Base-by-base conservation (phyloP, 2,329 filamentous ascomycete genomes). In the Apiospora kogelbergensis region DNA sequence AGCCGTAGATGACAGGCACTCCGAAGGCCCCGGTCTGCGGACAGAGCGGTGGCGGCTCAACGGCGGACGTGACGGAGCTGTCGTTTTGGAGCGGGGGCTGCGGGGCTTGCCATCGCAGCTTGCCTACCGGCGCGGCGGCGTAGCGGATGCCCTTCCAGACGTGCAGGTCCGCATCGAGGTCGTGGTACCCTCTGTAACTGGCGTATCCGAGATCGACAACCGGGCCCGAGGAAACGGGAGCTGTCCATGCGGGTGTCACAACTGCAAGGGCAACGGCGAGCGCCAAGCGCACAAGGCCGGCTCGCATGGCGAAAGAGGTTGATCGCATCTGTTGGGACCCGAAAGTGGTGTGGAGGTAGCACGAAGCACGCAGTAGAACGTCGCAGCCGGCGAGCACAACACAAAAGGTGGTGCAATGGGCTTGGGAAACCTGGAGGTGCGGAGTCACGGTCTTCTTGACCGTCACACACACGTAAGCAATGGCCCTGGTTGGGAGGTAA, bases 131-230 rank as follows among this genome's bases (percentile, higher is more conserved):
- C 20, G 82, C 76, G 6, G 78, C 80, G 1, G 82, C 83, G 70
- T 81, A 85, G 41, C 82, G 77, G 65, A 85, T 81, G 15, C 83
- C 83, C 74, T 80, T 83, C 77, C 80, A 86, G 37, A 80, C 74
- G 68, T 86, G 84, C 17, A 85, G 66, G 1, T 78, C 77, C 10
- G 75, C 79, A 0, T 78, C 77, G 5, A 74, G 22, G 70, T 85
- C 79, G 53, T 80, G 76, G 42, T 75, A 77, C 10, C 84, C 85
- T 69, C 81, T 74, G 70, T 86, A 86, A 24, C 76, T 75, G 10
- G 79, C 79, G 68, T 86, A 86, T 5, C 80, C 83, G 1, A 86
- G 73, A 71, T 86, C 79, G 26, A 85, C 82, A n/a, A 66, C 10
- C 1, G 65, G 65, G 7, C 30, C 30, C 3, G 30, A 10, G 26